Evolutionary conservation across 495 filamentous ascomycete species (phyloP).

Genomic region (Neurospora terricola): DNA sequence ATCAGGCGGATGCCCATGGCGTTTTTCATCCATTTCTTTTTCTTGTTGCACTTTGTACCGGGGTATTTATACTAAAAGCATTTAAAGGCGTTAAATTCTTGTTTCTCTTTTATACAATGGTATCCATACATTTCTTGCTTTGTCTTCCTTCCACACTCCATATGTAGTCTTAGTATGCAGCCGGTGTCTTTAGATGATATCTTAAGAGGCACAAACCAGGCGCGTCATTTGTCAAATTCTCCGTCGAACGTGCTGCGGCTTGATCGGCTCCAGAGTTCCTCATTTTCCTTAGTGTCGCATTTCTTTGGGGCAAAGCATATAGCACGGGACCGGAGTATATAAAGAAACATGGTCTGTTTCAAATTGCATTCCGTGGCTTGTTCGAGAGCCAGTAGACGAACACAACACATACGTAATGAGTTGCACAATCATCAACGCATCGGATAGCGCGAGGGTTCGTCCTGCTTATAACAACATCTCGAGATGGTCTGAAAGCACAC

Average conservation of each 20-base stretch:
- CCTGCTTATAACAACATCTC: background rate
- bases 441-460: background rate
- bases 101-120: background rate
- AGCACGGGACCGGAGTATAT: background rate
- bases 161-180: background rate
- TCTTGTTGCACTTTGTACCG: background rate
- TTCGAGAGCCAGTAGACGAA: background rate
- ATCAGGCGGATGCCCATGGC: background rate
- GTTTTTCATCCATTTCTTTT: background rate
- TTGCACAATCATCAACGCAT: background rate
- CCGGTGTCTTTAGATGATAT: background rate
- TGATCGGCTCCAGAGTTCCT: background rate
- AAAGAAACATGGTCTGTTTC: background rate
- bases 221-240: background rate
- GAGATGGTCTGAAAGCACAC: background rate
- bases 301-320: background rate
- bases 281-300: background rate
- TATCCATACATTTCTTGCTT: background rate
- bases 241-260: background rate
- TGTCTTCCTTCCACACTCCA: background rate
- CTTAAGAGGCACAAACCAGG: background rate
- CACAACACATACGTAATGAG: background rate
- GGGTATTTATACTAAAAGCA: background rate
- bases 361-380: background rate
- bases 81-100: background rate